Conservation (phyloP, 2,329 filamentous ascomycete genomes). For the Beauveria caledonica region DNA sequence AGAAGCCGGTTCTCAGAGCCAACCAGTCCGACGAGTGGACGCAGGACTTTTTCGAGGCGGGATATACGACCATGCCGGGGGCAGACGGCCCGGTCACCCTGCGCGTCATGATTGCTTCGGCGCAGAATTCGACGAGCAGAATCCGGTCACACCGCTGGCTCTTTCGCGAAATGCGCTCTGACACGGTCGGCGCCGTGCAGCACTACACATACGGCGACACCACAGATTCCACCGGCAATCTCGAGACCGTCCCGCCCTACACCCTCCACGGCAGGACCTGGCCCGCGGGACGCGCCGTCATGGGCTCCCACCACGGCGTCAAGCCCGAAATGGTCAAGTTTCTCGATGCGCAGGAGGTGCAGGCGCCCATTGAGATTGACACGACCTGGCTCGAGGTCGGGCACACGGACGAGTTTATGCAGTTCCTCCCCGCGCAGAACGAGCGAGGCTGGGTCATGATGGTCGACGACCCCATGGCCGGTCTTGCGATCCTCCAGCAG, state of each 20-base stretch:
- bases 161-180: background rate
- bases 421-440: constrained; percentile 21
- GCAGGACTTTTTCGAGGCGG: constrained; percentile 7
- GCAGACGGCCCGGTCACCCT: background rate
- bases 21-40: background rate
- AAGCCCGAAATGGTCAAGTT: constrained; percentile 19
- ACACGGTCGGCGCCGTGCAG: background rate
- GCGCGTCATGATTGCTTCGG: constrained; percentile 3
- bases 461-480: constrained; percentile 17
- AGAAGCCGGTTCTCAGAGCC: background rate
- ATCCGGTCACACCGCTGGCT: background rate
- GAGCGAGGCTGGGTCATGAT: constrained; percentile 20
- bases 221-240: background rate
- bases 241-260: constrained; percentile 5
- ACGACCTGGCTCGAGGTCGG: constrained; percentile 20
- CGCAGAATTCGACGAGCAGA: background rate
- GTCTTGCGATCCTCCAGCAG: constrained; percentile 16
- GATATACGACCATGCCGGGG: constrained; percentile 3
- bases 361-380: constrained; percentile 27
- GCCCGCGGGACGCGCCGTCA: background rate
- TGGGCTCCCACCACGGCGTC: constrained; percentile 2
- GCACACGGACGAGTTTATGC: constrained; percentile 23
- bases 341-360: constrained; percentile 26
- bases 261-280: background rate
- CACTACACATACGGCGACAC: background rate